Conservation (phyloP, 805 yeast genomes). For the Lachancea lanzarotensis region DNA sequence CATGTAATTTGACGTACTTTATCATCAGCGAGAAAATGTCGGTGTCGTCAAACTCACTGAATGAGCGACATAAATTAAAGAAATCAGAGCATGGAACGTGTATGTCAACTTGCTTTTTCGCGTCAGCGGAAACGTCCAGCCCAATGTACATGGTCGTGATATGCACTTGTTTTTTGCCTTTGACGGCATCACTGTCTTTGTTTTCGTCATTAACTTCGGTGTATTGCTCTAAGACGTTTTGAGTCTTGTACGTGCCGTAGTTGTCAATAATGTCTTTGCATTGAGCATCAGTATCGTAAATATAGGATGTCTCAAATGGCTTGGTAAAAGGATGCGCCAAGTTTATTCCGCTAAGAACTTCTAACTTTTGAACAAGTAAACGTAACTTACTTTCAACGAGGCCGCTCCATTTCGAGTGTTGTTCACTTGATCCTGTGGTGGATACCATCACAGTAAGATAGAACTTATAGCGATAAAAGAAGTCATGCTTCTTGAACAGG, state of each 20-base stretch:
- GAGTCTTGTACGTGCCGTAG: conserved; percentile 57
- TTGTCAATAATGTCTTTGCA: conserved; percentile 50
- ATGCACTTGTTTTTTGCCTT: conserved; percentile 38
- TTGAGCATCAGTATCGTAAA: conserved; percentile 46
- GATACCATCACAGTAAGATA: conserved; percentile 78
- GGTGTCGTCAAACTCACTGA: conserved; percentile 55
- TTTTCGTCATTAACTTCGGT: conserved; percentile 34
- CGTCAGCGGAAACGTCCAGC: conserved; percentile 43
- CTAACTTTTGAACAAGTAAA: conserved; percentile 75
- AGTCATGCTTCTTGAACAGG: conserved; percentile 70
- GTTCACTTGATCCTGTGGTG: conserved; percentile 67
- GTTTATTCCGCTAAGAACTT: conserved; percentile 63
- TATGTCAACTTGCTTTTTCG: conserved; percentile 64
- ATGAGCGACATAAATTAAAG: conserved; percentile 68
- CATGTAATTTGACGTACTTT: conserved; percentile 68
- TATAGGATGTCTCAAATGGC: conserved; percentile 53
- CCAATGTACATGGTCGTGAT: conserved; percentile 80
- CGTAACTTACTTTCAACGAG: conserved; percentile 85
- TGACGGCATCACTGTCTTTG: conserved; percentile 29
- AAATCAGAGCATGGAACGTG: conserved; percentile 89
- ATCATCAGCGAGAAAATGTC: conserved; percentile 51
- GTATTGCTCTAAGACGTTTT: conserved; percentile 34
- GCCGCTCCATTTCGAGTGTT: conserved; percentile 88
- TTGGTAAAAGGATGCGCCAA: conserved; percentile 89
- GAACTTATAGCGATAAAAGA: conserved; percentile 77